Conservation (phyloP, 2,329 filamentous ascomycete genomes). For the Fusarium devonianum region DNA sequence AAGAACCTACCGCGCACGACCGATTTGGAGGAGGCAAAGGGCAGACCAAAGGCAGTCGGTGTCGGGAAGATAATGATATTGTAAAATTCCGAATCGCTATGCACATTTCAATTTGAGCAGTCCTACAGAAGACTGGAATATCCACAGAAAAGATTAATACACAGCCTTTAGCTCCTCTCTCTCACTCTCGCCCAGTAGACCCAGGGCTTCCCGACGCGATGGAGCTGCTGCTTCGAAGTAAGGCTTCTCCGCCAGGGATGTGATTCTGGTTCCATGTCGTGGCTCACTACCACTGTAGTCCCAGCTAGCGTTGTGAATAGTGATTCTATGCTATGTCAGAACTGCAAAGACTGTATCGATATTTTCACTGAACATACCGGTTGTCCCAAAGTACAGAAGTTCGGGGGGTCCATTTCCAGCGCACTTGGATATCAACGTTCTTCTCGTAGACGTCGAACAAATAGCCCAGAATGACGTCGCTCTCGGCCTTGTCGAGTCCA, state of each 20-base stretch:
- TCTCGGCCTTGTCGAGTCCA: constrained; percentile 72
- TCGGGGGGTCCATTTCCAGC: constrained; percentile 73
- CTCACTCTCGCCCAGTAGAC: constrained; percentile 66
- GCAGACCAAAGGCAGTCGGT: too few relatives aligned
- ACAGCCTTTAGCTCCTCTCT: constrained; percentile 42
- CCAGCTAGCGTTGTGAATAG: constrained; percentile 78
- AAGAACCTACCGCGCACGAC: too few relatives aligned
- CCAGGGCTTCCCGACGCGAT: constrained; percentile 70
- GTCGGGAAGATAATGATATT: too few relatives aligned
- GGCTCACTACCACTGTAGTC: constrained; percentile 73
- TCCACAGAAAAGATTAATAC: too few relatives aligned
- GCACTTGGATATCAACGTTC: constrained; percentile 74
- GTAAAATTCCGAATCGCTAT: too few relatives aligned
- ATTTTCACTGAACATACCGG: constrained; percentile 50
- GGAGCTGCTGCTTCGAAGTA: constrained; percentile 70
- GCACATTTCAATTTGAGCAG: too few relatives aligned
- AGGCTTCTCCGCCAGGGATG: constrained; percentile 73
- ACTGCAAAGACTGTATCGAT: not conserved
- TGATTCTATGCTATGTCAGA: constrained; percentile 57
- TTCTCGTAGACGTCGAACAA: constrained; percentile 73
- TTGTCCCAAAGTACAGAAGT: constrained; percentile 78
- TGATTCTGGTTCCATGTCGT: constrained; percentile 76
- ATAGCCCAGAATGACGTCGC: constrained; percentile 71
- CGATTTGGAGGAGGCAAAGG: too few relatives aligned
- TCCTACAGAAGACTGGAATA: too few relatives aligned